Conservation (phyloP, 306 rosid genomes). For the Geum urbanum region DNA sequence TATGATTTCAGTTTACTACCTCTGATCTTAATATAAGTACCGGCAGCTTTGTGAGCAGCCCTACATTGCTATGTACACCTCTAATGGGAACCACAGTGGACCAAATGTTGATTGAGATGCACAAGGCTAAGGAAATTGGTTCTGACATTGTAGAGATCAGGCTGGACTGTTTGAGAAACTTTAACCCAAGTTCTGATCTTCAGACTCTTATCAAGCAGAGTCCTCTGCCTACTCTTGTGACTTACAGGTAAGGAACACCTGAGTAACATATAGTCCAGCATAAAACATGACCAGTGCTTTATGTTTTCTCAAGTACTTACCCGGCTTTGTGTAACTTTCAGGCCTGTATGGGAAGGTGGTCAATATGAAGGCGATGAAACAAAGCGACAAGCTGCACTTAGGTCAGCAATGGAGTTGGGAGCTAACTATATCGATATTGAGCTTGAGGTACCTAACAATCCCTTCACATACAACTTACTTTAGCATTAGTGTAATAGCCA, state of each 20-base stretch:
- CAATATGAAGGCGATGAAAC: slow-evolving; percentile 44
- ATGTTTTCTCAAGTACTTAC: slow-evolving; percentile 3
- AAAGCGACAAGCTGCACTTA: slow-evolving; percentile 37
- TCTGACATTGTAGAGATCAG: slow-evolving; percentile 43
- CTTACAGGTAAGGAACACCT: slow-evolving; percentile 31
- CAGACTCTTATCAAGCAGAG: slow-evolving; percentile 30
- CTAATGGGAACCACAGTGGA: slow-evolving; percentile 30
- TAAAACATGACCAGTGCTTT: not conserved
- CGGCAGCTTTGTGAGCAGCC: slow-evolving; percentile 23
- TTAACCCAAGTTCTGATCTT: slow-evolving; percentile 33
- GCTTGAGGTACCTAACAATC: slow-evolving; percentile 31
- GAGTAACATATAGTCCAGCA: not conserved
- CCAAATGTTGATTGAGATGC: slow-evolving; percentile 42
- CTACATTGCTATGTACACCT: slow-evolving; percentile 39
- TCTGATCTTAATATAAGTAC: slow-evolving; percentile 14
- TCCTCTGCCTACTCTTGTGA: slow-evolving; percentile 44
- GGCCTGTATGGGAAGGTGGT: slow-evolving; percentile 47
- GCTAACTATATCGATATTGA: slow-evolving; percentile 42
- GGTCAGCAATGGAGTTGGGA: slow-evolving; percentile 42
- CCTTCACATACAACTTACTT: not conserved
- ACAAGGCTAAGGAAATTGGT: slow-evolving; percentile 41
- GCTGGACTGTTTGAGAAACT: slow-evolving; percentile 38
- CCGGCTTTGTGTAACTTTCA: not conserved
- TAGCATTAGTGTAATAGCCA: not conserved
- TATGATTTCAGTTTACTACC: slow-evolving; percentile 17